Conservation (phyloP, 2,329 filamentous ascomycete species). For the Penicillium sp. region DNA sequence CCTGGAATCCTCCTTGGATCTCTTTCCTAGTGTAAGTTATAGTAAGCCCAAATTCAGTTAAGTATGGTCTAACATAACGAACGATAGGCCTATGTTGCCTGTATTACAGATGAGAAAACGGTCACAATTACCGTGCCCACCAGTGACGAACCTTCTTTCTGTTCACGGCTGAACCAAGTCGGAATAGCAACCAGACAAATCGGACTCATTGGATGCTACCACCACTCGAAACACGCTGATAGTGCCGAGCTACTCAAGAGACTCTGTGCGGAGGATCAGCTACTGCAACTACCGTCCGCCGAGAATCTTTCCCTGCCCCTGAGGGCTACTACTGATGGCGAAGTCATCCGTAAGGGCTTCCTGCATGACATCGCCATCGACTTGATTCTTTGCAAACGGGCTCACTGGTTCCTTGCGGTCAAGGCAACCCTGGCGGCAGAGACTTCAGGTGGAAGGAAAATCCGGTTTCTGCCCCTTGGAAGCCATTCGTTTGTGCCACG, state of each 20-base stretch:
- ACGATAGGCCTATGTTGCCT: neutral
- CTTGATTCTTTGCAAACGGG: neutral
- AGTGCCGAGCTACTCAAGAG: neutral
- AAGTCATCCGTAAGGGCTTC: neutral
- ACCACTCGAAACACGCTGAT: neutral
- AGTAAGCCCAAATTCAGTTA: neutral
- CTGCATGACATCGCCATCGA: neutral
- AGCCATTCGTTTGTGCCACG: too few species aligned
- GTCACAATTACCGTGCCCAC: neutral
- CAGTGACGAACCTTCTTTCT: neutral
- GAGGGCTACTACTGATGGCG: neutral
- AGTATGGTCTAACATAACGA: neutral
- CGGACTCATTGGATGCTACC: neutral
- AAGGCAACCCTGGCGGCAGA: too few species aligned
- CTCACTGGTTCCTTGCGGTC: neutral
- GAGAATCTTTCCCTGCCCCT: neutral
- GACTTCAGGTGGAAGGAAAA: too few species aligned
- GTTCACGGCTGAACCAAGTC: neutral
- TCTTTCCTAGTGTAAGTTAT: neutral
- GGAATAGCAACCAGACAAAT: neutral
- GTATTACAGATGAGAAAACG: neutral
- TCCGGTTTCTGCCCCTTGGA: too few species aligned
- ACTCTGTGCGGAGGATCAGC: neutral
- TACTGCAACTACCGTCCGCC: neutral
- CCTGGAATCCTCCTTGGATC: neutral